Evolutionary conservation across 345 rosid species (phyloP).

Genomic region (Durio zibethinus): DNA sequence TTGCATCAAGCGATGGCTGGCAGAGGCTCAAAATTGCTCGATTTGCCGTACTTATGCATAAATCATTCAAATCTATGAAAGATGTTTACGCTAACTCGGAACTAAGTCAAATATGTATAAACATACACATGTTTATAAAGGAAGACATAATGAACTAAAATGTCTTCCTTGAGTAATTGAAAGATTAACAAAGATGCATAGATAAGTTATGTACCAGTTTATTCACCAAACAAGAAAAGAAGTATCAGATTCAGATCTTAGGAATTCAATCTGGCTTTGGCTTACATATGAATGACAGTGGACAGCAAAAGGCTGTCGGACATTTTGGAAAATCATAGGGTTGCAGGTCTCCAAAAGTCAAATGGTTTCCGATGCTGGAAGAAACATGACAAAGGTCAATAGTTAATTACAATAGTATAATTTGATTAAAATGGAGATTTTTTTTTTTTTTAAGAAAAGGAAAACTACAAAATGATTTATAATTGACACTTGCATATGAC

Average conservation of each 20-base stretch:
- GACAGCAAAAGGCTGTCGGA: background rate
- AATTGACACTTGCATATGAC: background rate
- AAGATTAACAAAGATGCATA: background rate
- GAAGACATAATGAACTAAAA: too few relatives aligned
- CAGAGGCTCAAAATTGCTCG: background rate
- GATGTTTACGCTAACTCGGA: too few relatives aligned
- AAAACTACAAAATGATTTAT: background rate
- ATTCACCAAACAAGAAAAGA: too few relatives aligned
- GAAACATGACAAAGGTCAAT: background rate
- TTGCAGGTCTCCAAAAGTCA: constrained; percentile 52
- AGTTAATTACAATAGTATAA: background rate
- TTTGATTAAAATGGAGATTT: background rate
- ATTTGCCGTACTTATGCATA: background rate
- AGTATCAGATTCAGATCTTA: background rate
- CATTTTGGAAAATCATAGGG: constrained; percentile 1
- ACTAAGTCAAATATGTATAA: too few relatives aligned
- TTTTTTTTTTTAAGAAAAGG: too few relatives aligned
- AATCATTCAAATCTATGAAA: too few relatives aligned
- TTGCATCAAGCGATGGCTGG: background rate
- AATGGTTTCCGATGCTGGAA: constrained; percentile 55
- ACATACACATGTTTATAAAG: too few relatives aligned
- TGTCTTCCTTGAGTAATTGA: too few relatives aligned
- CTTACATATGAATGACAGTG: background rate
- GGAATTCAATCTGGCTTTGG: background rate
- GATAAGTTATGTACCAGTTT: background rate